Evolutionary conservation across 306 rosid species (phyloP).

Genomic region (Cicer arietinum): DNA sequence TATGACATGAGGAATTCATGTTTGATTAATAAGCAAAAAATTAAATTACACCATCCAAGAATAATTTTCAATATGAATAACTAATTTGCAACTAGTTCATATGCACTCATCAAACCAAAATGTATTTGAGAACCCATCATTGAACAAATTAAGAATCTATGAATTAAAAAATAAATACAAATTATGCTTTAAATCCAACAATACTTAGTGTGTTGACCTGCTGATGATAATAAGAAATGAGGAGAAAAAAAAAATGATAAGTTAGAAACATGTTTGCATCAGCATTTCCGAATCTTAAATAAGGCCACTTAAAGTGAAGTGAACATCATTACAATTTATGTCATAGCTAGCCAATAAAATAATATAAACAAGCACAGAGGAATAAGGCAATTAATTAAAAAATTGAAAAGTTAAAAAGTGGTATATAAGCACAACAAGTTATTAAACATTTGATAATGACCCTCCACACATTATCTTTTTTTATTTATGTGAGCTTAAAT

Average conservation of each 20-base stretch:
- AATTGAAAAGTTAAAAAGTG: slow-evolving; percentile 23
- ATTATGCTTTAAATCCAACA: slow-evolving; percentile 43
- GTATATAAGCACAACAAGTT: slow-evolving; percentile 43
- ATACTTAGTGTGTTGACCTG: slow-evolving; percentile 41
- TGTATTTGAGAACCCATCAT: slow-evolving; percentile 10
- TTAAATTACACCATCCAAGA: slow-evolving; percentile 24
- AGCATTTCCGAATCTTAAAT: slow-evolving; percentile 28
- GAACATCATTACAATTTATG: slow-evolving; percentile 32
- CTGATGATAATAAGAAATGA: slow-evolving; percentile 28
- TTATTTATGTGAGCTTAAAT: slow-evolving; percentile 3
- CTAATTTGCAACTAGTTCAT: not conserved
- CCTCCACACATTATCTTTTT: slow-evolving; percentile 35
- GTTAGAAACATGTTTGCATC: slow-evolving; percentile 43
- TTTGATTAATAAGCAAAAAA: slow-evolving; percentile 18
- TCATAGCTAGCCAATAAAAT: slow-evolving; percentile 21
- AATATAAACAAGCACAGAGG: slow-evolving; percentile 10
- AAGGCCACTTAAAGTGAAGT: slow-evolving; percentile 41
- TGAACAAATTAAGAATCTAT: slow-evolving; percentile 12
- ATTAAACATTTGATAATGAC: slow-evolving; percentile 46
- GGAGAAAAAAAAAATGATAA: slow-evolving; percentile 17
- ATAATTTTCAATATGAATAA: slow-evolving; percentile 27
- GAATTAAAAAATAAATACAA: slow-evolving; percentile 14
- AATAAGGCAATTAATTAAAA: slow-evolving; percentile 11
- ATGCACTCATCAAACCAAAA: slow-evolving; percentile 22
- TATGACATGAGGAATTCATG: slow-evolving; percentile 33